Percentiles rank a stretch among this genome's conserved stretches.
Evolutionary conservation across 129 eudicot species (phyloP).

Genomic region (sunflower (Helianthus annuus)): HanXRQr2.0-SUNRISE NC_035436.2:193401407-193401906

Average conservation of each 20-base stretch:
- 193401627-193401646: neutral
- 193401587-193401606: too few relatives aligned
- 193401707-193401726: too few relatives aligned
- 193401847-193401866: conserved; percentile 18
- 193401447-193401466: neutral
- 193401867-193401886: conserved; percentile 26
- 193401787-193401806: too few relatives aligned
- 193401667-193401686: too few relatives aligned
- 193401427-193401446: neutral
- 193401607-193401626: neutral
- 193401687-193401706: too few relatives aligned
- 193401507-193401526: too few relatives aligned
- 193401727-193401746: too few relatives aligned
- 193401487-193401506: too few relatives aligned
- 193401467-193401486: neutral
- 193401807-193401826: neutral
- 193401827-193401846: conserved; percentile 25
- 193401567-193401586: neutral
- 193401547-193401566: neutral
- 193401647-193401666: neutral
- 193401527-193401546: too few relatives aligned
- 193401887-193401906: neutral
- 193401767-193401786: too few relatives aligned
- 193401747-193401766: too few relatives aligned
- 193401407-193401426: neutral